Conservation (phyloP, 2,329 filamentous ascomycete species). For the Annulohypoxylon truncatum region DNA sequence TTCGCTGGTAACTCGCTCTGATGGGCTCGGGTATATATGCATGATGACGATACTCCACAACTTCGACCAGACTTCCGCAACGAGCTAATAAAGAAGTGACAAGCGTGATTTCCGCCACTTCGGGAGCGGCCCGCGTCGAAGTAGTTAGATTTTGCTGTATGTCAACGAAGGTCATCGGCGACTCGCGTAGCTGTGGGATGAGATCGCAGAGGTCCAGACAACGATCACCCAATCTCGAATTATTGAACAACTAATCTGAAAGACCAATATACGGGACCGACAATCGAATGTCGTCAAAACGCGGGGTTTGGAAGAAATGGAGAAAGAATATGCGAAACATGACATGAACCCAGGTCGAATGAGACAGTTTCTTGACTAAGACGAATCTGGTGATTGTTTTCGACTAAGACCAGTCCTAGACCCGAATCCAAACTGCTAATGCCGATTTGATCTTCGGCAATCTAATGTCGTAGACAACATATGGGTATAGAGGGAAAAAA, state of each 20-base stretch:
- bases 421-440: background rate
- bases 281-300: background rate
- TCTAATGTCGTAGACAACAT: constrained; percentile 3
- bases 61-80: background rate
- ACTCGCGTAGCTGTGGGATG: background rate
- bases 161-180: background rate
- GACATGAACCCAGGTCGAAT: background rate
- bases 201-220: constrained; percentile 1
- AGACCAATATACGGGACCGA: constrained; percentile 2
- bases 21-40: constrained; percentile 15
- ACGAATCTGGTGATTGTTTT: background rate
- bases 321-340: constrained; percentile 1
- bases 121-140: constrained; percentile 16
- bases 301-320: background rate
- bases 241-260: constrained; percentile 3
- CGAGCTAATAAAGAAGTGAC: background rate
- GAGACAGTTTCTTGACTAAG: constrained; percentile 16
- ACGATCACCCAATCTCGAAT: constrained; percentile 6
- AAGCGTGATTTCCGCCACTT: constrained; percentile 12
- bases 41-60: constrained; percentile 22
- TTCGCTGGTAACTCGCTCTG: constrained; percentile 1
- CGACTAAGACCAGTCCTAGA: background rate
- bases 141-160: constrained; percentile 6
- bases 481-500: constrained; percentile 14
- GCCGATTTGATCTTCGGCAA: background rate